Evolutionary conservation across 2,329 filamentous ascomycete genomes (phyloP), one percentile per base, ranked within the genome.

Genomic region (Paecilomyces formosus): DNA sequence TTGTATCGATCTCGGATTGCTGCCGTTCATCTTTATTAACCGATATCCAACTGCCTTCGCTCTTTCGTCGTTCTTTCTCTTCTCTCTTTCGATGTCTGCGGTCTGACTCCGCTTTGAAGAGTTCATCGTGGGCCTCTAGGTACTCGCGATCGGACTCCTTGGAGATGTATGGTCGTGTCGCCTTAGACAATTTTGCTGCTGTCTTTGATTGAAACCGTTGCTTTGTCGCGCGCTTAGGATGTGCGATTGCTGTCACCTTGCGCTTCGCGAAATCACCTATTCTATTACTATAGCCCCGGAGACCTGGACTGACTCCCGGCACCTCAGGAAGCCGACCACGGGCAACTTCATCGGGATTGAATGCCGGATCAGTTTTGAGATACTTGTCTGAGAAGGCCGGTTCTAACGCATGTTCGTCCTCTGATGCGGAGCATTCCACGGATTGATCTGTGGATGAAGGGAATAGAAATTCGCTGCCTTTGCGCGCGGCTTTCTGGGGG

Each of bases 101-200:
- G 6, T 50, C 45, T 11, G 45, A 12, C 18, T 50, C 45, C 45
- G 21, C 21, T 13, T 22, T n/a, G 45, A 50, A 50, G 9, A 50
- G 21, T 50, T 18, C 45, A 15, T 50, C 45, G 21, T 50, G 45
- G 1, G 45, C 45, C 45, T 50, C 45, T 11, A 50, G 26, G 12
- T n/a, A 31, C n/a, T 31, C 54, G 26, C 64, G 59, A 57, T 76
- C 70, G 11, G 66, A 65, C 58, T 71, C 60, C 12, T 65, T 62
- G 0, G 71, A 70, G 3, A 72, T 64, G 54, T 70, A 71, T 1
- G 74, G 73, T 52, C 70, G 67, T 33, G 72, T 67, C n/a, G 67
- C 62, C n/a, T 66, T 68, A 1, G 71, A 72, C 28, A 75, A 58
- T 54, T 66, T 66, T 13, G 57, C 63, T 9, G 69, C 69, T 15